Conservation (phyloP, 352 stramenopile species). For the Blastocystis sp. region DNA sequence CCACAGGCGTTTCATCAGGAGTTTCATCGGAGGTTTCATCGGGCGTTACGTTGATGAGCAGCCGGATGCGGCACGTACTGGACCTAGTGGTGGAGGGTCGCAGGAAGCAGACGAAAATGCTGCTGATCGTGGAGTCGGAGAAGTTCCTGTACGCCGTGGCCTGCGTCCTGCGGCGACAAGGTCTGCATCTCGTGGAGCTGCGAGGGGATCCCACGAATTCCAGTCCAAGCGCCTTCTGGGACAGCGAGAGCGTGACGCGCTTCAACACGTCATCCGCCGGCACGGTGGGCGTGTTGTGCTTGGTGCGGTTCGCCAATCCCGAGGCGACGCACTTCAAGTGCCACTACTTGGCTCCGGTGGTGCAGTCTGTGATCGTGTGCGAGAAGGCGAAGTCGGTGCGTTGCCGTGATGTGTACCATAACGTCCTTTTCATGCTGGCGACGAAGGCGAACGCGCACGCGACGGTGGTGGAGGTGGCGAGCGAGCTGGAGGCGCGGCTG, state of each 20-base stretch:
- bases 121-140: constrained; percentile 48
- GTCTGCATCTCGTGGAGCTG: constrained; percentile 1
- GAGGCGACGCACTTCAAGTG: background rate
- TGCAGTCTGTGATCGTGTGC: background rate
- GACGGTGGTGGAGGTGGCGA: constrained; percentile 21
- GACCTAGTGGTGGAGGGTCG: background rate
- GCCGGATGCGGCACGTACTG: constrained; percentile 23
- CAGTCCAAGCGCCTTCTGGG: constrained; percentile 5
- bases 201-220: background rate
- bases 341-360: background rate
- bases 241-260: background rate
- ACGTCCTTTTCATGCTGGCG: constrained; percentile 39
- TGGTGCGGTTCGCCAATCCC: background rate
- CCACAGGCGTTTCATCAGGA: background rate
- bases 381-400: constrained; percentile 7
- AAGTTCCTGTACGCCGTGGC: background rate
- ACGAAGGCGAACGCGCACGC: constrained; percentile 2
- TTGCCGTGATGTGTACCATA: constrained; percentile 26
- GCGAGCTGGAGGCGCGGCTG: constrained; percentile 22
- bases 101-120: constrained; percentile 3
- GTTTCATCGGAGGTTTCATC: no score
- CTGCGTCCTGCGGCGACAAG: background rate
- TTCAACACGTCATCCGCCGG: background rate
- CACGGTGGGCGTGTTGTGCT: constrained; percentile 3
- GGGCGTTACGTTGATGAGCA: background rate